A percentile compares a stretch with the other conserved stretches of the same genome.
phyloP scores from a whole-genome alignment of 495 filamentous ascomycete genomes.

The Penicillium robsamsonii region DNA sequence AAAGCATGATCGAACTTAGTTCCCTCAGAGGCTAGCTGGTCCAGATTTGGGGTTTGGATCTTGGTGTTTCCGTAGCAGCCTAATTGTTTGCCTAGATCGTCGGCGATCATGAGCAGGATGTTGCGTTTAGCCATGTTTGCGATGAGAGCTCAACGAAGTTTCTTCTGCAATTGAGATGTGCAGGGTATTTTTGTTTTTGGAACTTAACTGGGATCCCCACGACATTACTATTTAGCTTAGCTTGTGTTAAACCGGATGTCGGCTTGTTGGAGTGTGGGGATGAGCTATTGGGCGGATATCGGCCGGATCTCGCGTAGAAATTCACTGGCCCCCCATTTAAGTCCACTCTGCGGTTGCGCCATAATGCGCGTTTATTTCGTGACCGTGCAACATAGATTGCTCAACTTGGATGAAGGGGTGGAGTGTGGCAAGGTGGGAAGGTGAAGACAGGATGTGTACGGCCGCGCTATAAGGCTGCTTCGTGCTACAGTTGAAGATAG shows the following conservation, averaged over 20 bases:
- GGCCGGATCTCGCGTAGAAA: background rate
- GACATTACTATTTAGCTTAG: slow-evolving; percentile 5
- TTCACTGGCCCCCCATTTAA: background rate
- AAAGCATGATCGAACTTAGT: slow-evolving; percentile 40
- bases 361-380: slow-evolving; percentile 2
- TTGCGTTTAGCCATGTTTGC: slow-evolving; percentile 28
- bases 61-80: slow-evolving; percentile 39
- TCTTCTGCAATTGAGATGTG: background rate
- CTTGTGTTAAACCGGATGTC: slow-evolving; percentile 5
- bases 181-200: background rate
- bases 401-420: no score
- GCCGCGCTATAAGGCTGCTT: no score
- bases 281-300: slow-evolving; percentile 4
- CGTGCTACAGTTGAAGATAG: no score
- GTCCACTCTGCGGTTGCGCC: background rate
- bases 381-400: background rate
- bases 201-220: background rate
- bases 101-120: slow-evolving; percentile 42
- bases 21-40: slow-evolving; percentile 37
- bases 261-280: background rate
- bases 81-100: slow-evolving; percentile 42
- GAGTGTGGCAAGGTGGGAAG: no score
- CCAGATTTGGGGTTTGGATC: slow-evolving; percentile 39
- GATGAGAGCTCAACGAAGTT: background rate
- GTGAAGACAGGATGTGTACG: no score